Percentiles rank a stretch among this genome's conserved stretches.
Conservation (phyloP, 352 stramenopile genomes). For the Pythium dissimile region DNA sequence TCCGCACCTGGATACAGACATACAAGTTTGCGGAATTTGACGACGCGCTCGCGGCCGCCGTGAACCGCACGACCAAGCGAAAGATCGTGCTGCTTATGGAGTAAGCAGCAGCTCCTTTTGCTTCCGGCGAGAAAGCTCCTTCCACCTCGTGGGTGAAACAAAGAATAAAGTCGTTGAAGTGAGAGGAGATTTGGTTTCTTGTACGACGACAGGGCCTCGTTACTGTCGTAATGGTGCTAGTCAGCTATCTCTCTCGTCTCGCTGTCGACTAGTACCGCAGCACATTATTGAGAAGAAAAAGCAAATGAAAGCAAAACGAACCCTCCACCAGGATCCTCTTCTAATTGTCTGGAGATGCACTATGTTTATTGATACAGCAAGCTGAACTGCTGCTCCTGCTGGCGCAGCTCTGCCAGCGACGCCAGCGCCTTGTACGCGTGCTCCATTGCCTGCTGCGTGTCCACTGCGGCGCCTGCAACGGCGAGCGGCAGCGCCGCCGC, state of each 20-base stretch:
- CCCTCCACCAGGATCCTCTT: too few species aligned
- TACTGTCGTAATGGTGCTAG: too few species aligned
- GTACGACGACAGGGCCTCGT: too few species aligned
- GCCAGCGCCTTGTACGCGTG: slow-evolving; percentile 23
- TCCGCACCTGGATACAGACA: slow-evolving; percentile 82
- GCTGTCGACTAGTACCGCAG: neutral
- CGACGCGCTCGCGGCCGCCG: slow-evolving; percentile 58
- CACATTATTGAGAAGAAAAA: neutral
- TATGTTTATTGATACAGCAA: slow-evolving; percentile 25
- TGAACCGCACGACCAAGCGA: slow-evolving; percentile 81
- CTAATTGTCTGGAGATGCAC: too few species aligned
- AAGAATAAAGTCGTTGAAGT: too few species aligned
- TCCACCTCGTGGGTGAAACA: too few species aligned
- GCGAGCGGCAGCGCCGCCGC: slow-evolving; percentile 31
- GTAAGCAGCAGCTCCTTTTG: too few species aligned
- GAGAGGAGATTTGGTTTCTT: too few species aligned
- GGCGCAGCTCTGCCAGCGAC: neutral
- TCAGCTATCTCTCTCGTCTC: too few species aligned
- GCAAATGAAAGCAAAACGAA: neutral
- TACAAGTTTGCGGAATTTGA: slow-evolving; percentile 86
- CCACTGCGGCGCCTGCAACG: slow-evolving; percentile 30
- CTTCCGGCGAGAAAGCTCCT: too few species aligned
- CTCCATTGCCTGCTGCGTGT: slow-evolving; percentile 26
- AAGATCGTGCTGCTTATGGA: slow-evolving; percentile 85
- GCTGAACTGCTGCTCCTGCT: neutral